These are phyloP conservation scores for Pseudonitzschia multistriata DNA, from an alignment of 108 stramenopile genomes.

Conservation along the genomic window DNA sequence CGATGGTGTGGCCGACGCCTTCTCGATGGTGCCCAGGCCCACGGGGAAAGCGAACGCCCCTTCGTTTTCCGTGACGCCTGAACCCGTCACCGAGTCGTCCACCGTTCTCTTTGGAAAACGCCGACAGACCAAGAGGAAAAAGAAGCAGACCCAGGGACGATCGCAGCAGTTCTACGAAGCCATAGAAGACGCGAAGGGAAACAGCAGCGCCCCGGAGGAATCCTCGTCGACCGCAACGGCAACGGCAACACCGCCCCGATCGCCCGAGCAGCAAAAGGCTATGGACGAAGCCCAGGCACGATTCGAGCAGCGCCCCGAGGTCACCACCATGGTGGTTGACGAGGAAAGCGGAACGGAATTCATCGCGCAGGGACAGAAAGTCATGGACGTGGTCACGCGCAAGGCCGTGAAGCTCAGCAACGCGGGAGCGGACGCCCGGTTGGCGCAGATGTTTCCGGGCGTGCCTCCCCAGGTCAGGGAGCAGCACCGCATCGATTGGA, in stretches of 20 bases:
- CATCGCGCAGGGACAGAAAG: constrained; percentile 72
- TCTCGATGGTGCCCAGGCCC: constrained; percentile 12
- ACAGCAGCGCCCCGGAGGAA: not conserved
- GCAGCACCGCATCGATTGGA: constrained; percentile 62
- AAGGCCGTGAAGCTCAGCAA: constrained; percentile 70
- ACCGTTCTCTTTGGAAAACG: not conserved
- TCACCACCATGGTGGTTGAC: constrained; percentile 71
- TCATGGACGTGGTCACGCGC: constrained; percentile 83
- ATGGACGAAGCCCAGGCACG: constrained; percentile 41
- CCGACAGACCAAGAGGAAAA: constrained; percentile 15
- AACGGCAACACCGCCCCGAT: constrained; percentile 7
- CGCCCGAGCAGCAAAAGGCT: constrained; percentile 27
- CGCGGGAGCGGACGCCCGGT: constrained; percentile 66
- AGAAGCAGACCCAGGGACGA: constrained; percentile 27
- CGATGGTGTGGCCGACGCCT: constrained; percentile 12
- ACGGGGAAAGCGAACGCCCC: no score
- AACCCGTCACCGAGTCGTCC: not conserved
- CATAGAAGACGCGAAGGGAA: constrained; percentile 31
- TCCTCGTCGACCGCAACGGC: not conserved
- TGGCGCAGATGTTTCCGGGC: constrained; percentile 86
- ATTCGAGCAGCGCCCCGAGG: constrained; percentile 55
- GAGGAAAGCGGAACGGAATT: constrained; percentile 81
- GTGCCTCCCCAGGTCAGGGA: constrained; percentile 66
- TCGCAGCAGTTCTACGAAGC: constrained; percentile 38
- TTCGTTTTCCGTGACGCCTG: not conserved